Percentiles rank a stretch among this genome's conserved stretches.
Conservation (phyloP, 2,329 filamentous ascomycete genomes). For the Talaromyces marneffei region DNA sequence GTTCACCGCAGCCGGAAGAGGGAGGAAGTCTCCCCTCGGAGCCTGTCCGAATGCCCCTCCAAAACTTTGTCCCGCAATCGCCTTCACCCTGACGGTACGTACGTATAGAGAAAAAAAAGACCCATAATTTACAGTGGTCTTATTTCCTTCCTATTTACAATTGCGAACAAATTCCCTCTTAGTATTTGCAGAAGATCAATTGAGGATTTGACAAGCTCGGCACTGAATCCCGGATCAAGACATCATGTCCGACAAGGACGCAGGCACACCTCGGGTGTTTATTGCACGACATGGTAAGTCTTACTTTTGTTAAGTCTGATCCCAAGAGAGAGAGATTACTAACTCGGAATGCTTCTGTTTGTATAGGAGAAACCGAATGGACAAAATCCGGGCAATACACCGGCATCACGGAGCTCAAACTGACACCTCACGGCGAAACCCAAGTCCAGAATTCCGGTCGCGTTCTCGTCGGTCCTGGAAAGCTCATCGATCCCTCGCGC, state of each 20-base stretch:
- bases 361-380: slow-evolving; percentile 41
- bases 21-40: not conserved
- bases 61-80: not conserved
- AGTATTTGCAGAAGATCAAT: not conserved
- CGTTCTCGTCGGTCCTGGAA: slow-evolving; percentile 46
- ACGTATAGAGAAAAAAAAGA: not conserved
- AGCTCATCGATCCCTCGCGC: slow-evolving; percentile 47
- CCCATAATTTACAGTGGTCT: not conserved
- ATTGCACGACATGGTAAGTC: slow-evolving; percentile 33
- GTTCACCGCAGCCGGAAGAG: not conserved
- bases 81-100: not conserved
- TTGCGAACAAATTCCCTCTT: not conserved
- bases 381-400: slow-evolving; percentile 45
- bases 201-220: not conserved
- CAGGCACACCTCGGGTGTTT: slow-evolving; percentile 35
- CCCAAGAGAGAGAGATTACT: not conserved
- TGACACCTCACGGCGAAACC: slow-evolving; percentile 37
- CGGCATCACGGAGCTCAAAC: slow-evolving; percentile 40
- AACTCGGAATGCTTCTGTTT: not conserved
- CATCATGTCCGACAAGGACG: slow-evolving; percentile 34
- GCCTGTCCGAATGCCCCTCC: not conserved
- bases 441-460: slow-evolving; percentile 44
- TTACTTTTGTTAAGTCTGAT: not conserved
- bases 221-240: not conserved
- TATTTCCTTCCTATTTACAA: not conserved